phyloP scores from a whole-genome alignment of 495 filamentous ascomycete species.

The Penicillium canariense region DNA sequence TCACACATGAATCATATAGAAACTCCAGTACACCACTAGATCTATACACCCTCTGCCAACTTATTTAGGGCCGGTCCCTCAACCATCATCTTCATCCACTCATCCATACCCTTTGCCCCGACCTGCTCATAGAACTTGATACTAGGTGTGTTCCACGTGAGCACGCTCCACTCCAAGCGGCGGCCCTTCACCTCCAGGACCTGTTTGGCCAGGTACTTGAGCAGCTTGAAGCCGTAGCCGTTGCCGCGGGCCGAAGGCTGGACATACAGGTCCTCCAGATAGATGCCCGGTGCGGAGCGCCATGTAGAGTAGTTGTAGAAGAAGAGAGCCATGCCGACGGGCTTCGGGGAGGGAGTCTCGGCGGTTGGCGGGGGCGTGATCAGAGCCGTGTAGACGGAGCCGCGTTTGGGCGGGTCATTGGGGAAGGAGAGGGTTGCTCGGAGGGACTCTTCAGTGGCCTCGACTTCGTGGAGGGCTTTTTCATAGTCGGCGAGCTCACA shows the following conservation, averaged over 20 bases:
- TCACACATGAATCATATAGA: conserved; percentile 1
- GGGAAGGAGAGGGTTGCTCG: conserved; percentile 76
- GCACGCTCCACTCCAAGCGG: conserved; percentile 87
- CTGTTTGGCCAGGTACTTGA: conserved; percentile 76
- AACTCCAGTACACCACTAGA: not conserved
- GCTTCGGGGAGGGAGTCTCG: conserved; percentile 28
- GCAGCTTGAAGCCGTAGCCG: conserved; percentile 75
- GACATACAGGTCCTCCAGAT: conserved; percentile 92
- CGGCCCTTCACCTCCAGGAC: conserved; percentile 62
- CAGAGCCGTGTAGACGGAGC: conserved; percentile 44
- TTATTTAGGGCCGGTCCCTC: conserved; percentile 67
- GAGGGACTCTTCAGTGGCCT: conserved; percentile 75
- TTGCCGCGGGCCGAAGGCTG: conserved; percentile 62
- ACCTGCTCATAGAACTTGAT: conserved; percentile 81
- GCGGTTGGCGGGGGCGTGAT: conserved; percentile 33
- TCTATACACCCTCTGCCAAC: conserved; percentile 44
- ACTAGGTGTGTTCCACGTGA: conserved; percentile 86
- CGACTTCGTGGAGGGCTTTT: conserved; percentile 63
- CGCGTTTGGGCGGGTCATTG: conserved; percentile 35
- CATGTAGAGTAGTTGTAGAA: conserved; percentile 82
- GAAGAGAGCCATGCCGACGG: conserved; percentile 63
- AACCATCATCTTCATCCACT: conserved; percentile 91
- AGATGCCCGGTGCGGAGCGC: conserved; percentile 82
- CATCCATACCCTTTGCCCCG: conserved; percentile 76
- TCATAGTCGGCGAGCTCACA: conserved; percentile 88